Conservation (phyloP, 2,329 filamentous ascomycete genomes). For the Colletotrichum sp. region DNA sequence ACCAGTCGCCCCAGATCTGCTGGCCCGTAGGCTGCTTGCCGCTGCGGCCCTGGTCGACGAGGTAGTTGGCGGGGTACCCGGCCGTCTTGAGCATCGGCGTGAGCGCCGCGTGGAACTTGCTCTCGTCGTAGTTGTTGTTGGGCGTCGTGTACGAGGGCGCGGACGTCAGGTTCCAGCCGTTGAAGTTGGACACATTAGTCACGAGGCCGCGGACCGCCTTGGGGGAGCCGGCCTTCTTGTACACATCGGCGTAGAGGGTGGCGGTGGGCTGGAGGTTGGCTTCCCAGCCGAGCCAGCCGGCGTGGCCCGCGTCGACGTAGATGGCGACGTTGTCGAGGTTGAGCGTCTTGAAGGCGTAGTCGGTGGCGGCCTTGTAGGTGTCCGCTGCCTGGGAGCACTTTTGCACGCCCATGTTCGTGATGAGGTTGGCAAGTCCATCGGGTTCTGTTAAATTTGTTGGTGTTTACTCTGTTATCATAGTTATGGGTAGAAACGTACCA, state of each 20-base stretch:
- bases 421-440: conserved; percentile 39
- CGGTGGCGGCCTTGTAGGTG: conserved; percentile 33
- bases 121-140: conserved; percentile 20
- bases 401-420: conserved; percentile 35
- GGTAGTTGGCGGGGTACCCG: conserved; percentile 21
- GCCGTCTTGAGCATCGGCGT: conserved; percentile 15
- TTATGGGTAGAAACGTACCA: conserved; percentile 12
- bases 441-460: conserved; percentile 14
- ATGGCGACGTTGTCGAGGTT: conserved; percentile 39
- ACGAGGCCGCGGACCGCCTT: conserved; percentile 37
- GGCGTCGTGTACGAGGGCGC: conserved; percentile 29
- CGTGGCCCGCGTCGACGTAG: conserved; percentile 42
- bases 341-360: conserved; percentile 36
- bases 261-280: conserved; percentile 32
- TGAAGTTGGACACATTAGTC: conserved; percentile 41
- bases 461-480: too few relatives aligned
- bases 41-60: conserved; percentile 22
- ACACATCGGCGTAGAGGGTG: conserved; percentile 30
- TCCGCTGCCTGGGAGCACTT: conserved; percentile 32
- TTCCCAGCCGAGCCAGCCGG: conserved; percentile 41
- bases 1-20: conserved; percentile 61
- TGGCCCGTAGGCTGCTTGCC: conserved; percentile 56
- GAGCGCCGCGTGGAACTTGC: conserved; percentile 20
- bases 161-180: conserved; percentile 23
- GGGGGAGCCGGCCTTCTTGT: conserved; percentile 36